Evolutionary conservation across 2,329 filamentous ascomycete species (phyloP), one percentile per base, ranked within the genome.

Genomic region (Didymella segeticola): DNA sequence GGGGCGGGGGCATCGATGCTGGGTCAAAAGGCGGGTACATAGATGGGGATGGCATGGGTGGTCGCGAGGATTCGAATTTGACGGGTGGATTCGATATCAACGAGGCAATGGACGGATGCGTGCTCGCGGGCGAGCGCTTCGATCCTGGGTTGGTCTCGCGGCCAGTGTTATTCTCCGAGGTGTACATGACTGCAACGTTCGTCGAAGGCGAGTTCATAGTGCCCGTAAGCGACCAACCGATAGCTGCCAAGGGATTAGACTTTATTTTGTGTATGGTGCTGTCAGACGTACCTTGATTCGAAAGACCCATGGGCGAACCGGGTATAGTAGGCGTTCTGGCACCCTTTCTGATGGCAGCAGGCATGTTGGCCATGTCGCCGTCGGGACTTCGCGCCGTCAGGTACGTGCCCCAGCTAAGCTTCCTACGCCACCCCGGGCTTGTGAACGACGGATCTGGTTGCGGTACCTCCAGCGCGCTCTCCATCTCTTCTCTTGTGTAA

Each of bases 211-310:
- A 95, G 67, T 96, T 91, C 48, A 90, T 92, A 1, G 89, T 93
- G 12, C 91, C 91, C 0, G 91, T 91, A n/a, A 96, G 77, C 7
- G 90, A 92, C 89, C 90, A 96, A 1, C 90, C 91, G 53, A 96
- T 90, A 0, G 85, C 83, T 82, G 53, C 52, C 11, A 26, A 19
- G 29, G 43, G 15, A 43, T 70, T 45, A 69, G 61, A 39, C 19
- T 17, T 19, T 38, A 14, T 11, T 11, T 22, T 43, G 17, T 4
- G 29, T 5, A 15, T 34, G 6, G 19, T 30, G 6, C 3, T 8
- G 5, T 41, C 29, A 17, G 22, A 58, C 63, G 45, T 66, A 85
- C 70, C 80, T 77, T 84, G 81, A 63, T 76, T 79, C 9, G 79
- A 74, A 55, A 81, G 79, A 31, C 79, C 76, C 58, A 74, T 75